phyloP scores from a whole-genome alignment of 2,329 filamentous ascomycete genomes.

The Fusarium pseudoanthophilum region DNA sequence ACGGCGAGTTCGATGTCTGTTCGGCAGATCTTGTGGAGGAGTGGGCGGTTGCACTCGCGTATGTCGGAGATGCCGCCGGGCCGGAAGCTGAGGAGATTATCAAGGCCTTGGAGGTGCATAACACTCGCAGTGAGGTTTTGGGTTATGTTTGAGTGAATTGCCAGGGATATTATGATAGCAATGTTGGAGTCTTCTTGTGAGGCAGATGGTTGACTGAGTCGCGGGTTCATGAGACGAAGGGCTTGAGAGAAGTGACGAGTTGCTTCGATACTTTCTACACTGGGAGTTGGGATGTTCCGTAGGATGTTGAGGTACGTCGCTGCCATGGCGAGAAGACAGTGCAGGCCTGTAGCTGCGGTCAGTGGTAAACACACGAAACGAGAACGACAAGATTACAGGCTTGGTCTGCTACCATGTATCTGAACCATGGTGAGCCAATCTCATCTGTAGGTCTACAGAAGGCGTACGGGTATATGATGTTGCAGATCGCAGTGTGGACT shows the following conservation, averaged over 20 bases:
- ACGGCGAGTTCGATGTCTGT: conserved; percentile 24
- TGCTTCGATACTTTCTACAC: conserved; percentile 35
- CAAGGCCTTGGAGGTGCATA: conserved; percentile 30
- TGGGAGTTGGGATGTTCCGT: conserved; percentile 11
- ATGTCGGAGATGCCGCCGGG: conserved; percentile 6
- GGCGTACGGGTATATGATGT: conserved; percentile 28
- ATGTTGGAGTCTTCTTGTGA: conserved; percentile 29
- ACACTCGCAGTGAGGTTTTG: conserved; percentile 1
- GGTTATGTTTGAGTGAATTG: conserved; percentile 33
- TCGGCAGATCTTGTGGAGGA: conserved; percentile 34
- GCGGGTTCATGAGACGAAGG: conserved; percentile 25
- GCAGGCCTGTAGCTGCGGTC: conserved; percentile 13
- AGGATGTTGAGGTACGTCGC: conserved; percentile 34
- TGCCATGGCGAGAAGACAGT: conserved; percentile 38
- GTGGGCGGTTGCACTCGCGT: conserved; percentile 13
- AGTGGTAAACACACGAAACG: not conserved
- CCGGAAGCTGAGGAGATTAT: not conserved
- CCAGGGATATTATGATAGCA: conserved; percentile 30
- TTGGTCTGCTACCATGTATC: conserved; percentile 31
- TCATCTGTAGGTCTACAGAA: conserved; percentile 32
- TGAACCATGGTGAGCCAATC: conserved; percentile 27
- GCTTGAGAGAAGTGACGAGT: conserved; percentile 37
- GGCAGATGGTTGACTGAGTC: conserved; percentile 6
- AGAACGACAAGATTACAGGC: conserved; percentile 15
- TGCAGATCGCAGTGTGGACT: conserved; percentile 30